A percentile compares a stretch with the other conserved stretches of the same genome.
These are phyloP conservation scores for Adenanthera pavonina DNA, from an alignment of 306 rosid genomes.

Conservation along the genomic window DNA sequence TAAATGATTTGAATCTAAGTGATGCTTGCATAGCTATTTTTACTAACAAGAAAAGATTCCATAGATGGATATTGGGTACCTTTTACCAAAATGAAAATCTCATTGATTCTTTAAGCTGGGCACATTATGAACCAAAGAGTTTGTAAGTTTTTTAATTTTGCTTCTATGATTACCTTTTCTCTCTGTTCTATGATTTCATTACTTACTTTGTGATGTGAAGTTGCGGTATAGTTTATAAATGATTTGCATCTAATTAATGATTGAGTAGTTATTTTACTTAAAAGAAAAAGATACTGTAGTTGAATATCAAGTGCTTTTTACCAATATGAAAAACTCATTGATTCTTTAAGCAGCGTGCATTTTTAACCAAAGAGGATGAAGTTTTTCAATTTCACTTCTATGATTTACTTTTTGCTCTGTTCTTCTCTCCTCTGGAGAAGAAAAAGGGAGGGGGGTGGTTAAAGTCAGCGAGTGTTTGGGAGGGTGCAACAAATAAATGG, in stretches of 20 bases:
- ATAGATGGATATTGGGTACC: not conserved
- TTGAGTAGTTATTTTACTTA: not conserved
- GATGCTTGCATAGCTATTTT: not conserved
- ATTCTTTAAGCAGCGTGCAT: not conserved
- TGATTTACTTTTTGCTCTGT: not conserved
- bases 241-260: slow-evolving; percentile 17
- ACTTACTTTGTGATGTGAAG: not conserved
- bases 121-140: not conserved
- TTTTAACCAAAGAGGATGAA: not conserved
- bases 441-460: not conserved
- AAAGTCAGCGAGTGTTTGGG: not conserved
- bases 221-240: not conserved
- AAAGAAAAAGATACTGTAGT: not conserved
- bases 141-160: not conserved
- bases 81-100: slow-evolving; percentile 1
- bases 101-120: not conserved
- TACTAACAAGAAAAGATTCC: not conserved
- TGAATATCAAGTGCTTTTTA: not conserved
- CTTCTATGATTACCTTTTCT: not conserved
- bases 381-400: not conserved
- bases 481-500: not conserved
- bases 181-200: not conserved
- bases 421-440: not conserved
- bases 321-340: not conserved
- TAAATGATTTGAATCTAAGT: slow-evolving; percentile 19